These are phyloP conservation scores for Nakazawaea sp. DNA, from an alignment of 805 yeast genomes.

Conservation along the genomic window DNA sequence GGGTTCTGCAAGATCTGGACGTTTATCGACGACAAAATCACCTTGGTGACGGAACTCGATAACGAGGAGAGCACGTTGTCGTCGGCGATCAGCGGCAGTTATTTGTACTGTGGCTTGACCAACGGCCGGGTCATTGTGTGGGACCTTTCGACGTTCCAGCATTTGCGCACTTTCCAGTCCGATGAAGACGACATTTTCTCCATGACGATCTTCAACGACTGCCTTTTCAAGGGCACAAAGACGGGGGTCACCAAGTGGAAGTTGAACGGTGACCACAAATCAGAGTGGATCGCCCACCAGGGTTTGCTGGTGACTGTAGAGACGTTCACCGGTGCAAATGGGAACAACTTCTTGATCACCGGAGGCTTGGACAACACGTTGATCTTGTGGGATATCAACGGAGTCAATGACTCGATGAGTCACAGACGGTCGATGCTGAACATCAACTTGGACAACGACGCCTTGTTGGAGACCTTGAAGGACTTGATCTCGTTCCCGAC, in stretches of 20 bases:
- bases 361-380: constrained; percentile 69
- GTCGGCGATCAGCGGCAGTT: constrained; percentile 55
- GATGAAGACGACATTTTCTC: constrained; percentile 52
- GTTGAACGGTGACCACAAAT: constrained; percentile 34
- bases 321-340: constrained; percentile 28
- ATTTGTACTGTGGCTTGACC: constrained; percentile 76
- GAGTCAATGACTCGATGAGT: constrained; percentile 13
- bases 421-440: constrained; percentile 5
- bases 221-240: constrained; percentile 57
- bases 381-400: constrained; percentile 60
- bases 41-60: constrained; percentile 35
- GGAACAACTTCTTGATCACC: constrained; percentile 43
- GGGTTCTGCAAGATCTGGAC: constrained; percentile 84
- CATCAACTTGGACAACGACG: constrained; percentile 36
- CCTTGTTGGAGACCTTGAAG: constrained; percentile 54
- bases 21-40: constrained; percentile 19
- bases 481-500: constrained; percentile 66
- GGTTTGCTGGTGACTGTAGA: constrained; percentile 55
- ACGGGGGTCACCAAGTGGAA: constrained; percentile 45
- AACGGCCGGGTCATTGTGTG: constrained; percentile 74
- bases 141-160: constrained; percentile 81
- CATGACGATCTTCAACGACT: constrained; percentile 45
- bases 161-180: constrained; percentile 35
- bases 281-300: constrained; percentile 45
- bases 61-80: constrained; percentile 70